Conservation (phyloP, 352 stramenopile genomes). For the Pythium diclinum region DNA sequence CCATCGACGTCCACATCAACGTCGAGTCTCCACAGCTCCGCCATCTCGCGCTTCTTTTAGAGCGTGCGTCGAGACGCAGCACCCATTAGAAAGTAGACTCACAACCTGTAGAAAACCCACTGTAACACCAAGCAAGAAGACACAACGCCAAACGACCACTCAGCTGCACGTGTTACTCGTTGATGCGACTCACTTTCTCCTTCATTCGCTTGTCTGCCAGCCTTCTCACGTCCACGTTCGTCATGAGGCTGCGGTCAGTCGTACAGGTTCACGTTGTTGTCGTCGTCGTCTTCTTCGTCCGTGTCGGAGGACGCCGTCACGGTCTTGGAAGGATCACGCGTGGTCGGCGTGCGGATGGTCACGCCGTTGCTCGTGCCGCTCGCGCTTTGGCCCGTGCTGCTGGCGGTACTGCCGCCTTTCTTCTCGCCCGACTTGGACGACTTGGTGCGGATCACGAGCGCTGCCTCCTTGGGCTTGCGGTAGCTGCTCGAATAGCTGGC, state of each 20-base stretch:
- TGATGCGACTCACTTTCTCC: neutral
- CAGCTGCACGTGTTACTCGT: neutral
- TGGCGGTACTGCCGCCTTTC: conserved; percentile 52
- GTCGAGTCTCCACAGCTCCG: conserved; percentile 7
- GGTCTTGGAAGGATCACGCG: conserved; percentile 9
- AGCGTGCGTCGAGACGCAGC: neutral
- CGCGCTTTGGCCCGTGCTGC: conserved; percentile 42
- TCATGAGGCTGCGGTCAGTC: conserved; percentile 1
- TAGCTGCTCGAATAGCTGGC: conserved; percentile 51
- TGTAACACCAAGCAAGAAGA: neutral
- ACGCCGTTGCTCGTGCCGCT: conserved; percentile 43
- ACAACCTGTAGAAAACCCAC: conserved; percentile 8
- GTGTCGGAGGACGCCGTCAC: conserved; percentile 57
- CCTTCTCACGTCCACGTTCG: neutral
- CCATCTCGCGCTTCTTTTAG: conserved; percentile 32
- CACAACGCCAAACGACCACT: neutral
- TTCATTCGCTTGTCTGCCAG: neutral
- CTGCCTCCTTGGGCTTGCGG: conserved; percentile 72
- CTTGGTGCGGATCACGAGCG: conserved; percentile 76
- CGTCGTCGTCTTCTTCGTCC: conserved; percentile 69
- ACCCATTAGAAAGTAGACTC: neutral
- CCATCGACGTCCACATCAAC: conserved; percentile 5
- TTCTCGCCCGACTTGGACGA: conserved; percentile 51
- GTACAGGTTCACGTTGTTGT: conserved; percentile 44
- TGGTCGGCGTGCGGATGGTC: conserved; percentile 46